Percentiles rank a stretch among this genome's conserved stretches.
Evolutionary conservation across 2,329 filamentous ascomycete species (phyloP).

Genomic region (Colletotrichum sp.): DNA sequence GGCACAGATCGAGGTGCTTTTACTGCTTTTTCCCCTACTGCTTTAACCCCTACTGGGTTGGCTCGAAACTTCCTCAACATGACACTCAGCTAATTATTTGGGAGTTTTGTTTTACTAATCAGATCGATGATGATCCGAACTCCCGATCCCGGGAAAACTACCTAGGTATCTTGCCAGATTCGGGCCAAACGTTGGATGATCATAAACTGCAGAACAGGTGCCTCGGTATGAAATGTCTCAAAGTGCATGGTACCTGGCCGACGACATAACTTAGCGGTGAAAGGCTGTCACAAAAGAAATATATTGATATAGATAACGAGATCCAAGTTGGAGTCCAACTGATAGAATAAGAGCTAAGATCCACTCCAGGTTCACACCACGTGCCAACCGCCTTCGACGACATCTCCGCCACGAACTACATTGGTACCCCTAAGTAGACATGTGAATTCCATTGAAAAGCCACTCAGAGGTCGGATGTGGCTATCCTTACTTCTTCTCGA

Average conservation of each 20-base stretch:
- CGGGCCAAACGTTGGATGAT: accelerated
- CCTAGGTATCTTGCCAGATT: background rate
- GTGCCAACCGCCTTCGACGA: background rate
- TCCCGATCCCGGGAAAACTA: background rate
- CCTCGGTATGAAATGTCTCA: background rate
- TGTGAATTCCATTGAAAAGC: background rate
- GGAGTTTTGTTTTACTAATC: no score
- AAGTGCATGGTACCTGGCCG: background rate
- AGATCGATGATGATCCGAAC: no score
- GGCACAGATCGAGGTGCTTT: no score
- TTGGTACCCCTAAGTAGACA: background rate
- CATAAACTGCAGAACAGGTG: accelerated
- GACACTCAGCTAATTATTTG: no score
- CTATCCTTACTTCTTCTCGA: background rate
- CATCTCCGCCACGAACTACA: background rate
- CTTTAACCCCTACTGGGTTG: no score
- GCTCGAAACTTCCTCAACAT: no score
- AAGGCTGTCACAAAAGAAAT: background rate
- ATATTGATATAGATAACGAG: background rate
- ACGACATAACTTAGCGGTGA: background rate
- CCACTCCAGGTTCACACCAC: background rate
- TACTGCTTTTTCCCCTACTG: no score
- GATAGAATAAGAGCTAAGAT: background rate
- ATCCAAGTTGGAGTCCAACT: background rate
- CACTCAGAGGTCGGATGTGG: background rate